Evolutionary conservation across 441 rosid genomes (phyloP), one percentile per base, ranked within the genome.

Genomic region (Populus hybrid): DNA sequence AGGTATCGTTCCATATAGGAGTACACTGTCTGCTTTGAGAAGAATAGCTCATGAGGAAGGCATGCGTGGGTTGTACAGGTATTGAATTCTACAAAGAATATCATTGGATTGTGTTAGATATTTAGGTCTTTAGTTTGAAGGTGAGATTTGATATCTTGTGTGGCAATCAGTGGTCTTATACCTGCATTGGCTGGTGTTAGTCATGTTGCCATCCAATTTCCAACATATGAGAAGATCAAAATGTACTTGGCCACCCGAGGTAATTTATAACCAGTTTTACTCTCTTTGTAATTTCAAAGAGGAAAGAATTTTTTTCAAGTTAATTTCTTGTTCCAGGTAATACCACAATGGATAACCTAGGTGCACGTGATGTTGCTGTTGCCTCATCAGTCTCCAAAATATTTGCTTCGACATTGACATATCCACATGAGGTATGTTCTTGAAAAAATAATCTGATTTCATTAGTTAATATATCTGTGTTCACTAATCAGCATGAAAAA

Each of bases 161-260:
- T 81, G 77, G 72, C 73, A 84, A 81, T 78, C 90, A 93, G 98
- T 86, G 98, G 98, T 42, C 84, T 93, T 75, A 82, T 95, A 61
- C 98, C 98, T 42, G 92, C 97, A 35, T 85, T 94, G 80, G 95
- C 95, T 5, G 98, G 97, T 63, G 82, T 94, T 67, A 92, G 94
- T 85, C 99, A 95, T 76, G 99, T 95, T 59, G 97, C 97, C 0
- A 95, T 95, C 76, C 99, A 94, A 79, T 94, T 94, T 86, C 98
- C 99, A 35, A 89, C 93, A 28, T 94, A 96, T 57, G 98, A 95
- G 84, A 90, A 88, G 84, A 91, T 94, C 61, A 96, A 96, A 81
- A 70, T 65, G 26, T 88, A 90, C 83, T 88, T 94, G 88, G 98
- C 99, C 8, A 42, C 82, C 26, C 88, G 75, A 75, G 92, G 99